These are phyloP conservation scores for Raffaelea ambrosiae DNA, from an alignment of 2,329 filamentous ascomycete genomes.

Conservation along the genomic window DNA sequence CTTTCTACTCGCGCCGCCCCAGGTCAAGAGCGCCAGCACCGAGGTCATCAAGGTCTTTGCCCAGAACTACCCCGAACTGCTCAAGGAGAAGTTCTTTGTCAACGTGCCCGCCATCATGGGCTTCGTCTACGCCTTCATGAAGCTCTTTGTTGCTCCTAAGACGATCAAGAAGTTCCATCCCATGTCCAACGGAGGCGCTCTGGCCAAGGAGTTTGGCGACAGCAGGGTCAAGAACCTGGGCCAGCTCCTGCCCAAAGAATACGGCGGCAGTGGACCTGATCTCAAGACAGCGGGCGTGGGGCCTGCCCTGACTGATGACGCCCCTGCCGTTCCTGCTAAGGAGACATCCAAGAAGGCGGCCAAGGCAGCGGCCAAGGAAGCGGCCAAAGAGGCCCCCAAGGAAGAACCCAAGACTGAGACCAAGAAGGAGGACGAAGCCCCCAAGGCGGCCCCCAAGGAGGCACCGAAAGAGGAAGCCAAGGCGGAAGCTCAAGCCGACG, in stretches of 20 bases:
- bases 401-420: not conserved
- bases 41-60: slow-evolving; percentile 77
- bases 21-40: slow-evolving; percentile 66
- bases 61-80: slow-evolving; percentile 79
- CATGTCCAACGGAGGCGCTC: slow-evolving; percentile 61
- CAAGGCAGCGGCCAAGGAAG: too few relatives aligned
- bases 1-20: slow-evolving; percentile 74
- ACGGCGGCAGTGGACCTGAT: slow-evolving; percentile 61
- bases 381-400: not conserved
- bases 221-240: slow-evolving; percentile 48
- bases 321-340: not conserved
- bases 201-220: slow-evolving; percentile 50
- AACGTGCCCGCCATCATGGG: slow-evolving; percentile 90
- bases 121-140: slow-evolving; percentile 71
- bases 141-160: slow-evolving; percentile 63
- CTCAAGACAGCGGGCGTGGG: slow-evolving; percentile 17
- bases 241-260: slow-evolving; percentile 60
- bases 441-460: not conserved
- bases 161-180: slow-evolving; percentile 75
- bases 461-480: not conserved
- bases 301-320: slow-evolving; percentile 14
- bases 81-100: slow-evolving; percentile 89
- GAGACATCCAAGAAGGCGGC: slow-evolving; percentile 1
- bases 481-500: not conserved
- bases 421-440: not conserved